A percentile compares a stretch with the other conserved stretches of the same genome.
These are phyloP conservation scores for Linnemannia schmuckeri DNA, from an alignment of 192 early-diverging fungal genomes.

Conservation along the genomic window DNA sequence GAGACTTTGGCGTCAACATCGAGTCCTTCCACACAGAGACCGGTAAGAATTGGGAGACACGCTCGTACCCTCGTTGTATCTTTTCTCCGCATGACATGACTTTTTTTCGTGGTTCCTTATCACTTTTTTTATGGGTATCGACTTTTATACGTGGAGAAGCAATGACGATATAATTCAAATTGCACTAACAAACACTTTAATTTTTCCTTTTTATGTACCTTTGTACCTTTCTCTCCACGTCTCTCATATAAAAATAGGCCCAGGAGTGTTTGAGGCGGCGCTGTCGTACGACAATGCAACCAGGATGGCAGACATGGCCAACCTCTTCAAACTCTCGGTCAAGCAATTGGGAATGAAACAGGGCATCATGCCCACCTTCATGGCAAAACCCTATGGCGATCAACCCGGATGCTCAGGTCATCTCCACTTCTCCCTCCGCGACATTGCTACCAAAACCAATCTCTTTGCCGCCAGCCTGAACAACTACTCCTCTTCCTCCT, in stretches of 20 bases:
- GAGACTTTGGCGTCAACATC: conserved; percentile 69
- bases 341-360: conserved; percentile 78
- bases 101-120: not conserved
- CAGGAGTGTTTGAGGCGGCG: conserved; percentile 86
- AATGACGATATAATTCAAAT: conserved; percentile 4
- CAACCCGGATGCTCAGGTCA: conserved; percentile 86
- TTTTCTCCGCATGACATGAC: not conserved
- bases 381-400: conserved; percentile 81
- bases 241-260: conserved; percentile 56
- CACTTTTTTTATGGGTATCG: not conserved
- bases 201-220: not conserved
- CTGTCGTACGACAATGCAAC: conserved; percentile 71
- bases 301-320: conserved; percentile 75
- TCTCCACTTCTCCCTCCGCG: conserved; percentile 74
- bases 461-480: conserved; percentile 58
- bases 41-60: conserved; percentile 33
- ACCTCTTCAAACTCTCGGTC: conserved; percentile 79
- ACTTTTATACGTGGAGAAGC: not conserved
- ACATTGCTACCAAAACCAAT: conserved; percentile 59
- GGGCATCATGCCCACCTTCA: conserved; percentile 82
- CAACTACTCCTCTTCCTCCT: conserved; percentile 10
- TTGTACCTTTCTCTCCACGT: not conserved
- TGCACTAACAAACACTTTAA: not conserved
- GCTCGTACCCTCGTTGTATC: not conserved
- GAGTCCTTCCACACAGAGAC: conserved; percentile 87